These are phyloP conservation scores for Mycena citricolor DNA, from an alignment of 1,284 basidiomycete species.

Conservation along the genomic window DNA sequence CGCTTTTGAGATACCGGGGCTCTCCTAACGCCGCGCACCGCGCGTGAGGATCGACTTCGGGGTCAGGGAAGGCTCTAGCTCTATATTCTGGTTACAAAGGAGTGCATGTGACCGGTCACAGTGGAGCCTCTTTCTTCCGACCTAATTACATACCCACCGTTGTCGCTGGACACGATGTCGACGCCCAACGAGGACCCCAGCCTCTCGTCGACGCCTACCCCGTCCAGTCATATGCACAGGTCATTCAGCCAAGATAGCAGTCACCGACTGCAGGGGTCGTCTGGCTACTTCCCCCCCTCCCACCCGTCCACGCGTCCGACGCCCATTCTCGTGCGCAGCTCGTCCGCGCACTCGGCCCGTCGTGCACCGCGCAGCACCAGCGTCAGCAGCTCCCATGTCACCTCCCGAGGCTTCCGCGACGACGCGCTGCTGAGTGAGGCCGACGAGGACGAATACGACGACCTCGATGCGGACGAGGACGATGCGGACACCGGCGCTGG, in stretches of 20 bases:
- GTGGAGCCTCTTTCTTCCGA: conserved; percentile 13
- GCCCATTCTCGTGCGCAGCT: conserved; percentile 44
- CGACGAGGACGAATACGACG: conserved; percentile 27
- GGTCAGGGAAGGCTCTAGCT: no score
- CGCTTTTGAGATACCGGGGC: no score
- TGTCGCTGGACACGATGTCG: conserved; percentile 22
- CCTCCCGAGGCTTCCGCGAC: conserved; percentile 45
- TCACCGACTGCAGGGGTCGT: conserved; percentile 69
- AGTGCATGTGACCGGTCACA: no score
- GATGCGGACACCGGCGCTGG: conserved; percentile 24
- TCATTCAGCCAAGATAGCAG: conserved; percentile 51
- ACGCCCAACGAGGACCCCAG: conserved; percentile 29
- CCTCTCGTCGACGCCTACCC: conserved; percentile 41
- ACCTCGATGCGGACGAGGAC: no score
- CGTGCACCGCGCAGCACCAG: conserved; percentile 59
- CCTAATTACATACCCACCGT: background rate
- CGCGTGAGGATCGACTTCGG: no score
- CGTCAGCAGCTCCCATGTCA: conserved; percentile 52
- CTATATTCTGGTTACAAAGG: no score
- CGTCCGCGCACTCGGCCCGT: conserved; percentile 49
- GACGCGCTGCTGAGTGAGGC: conserved; percentile 51
- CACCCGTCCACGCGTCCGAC: conserved; percentile 36
- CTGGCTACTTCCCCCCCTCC: conserved; percentile 54
- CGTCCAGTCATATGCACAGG: conserved; percentile 44
- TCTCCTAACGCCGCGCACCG: no score